A percentile compares a stretch with the other conserved stretches of the same genome.
phyloP scores from a whole-genome alignment of 73 alveolate species.

The Blepharisma japonicum region DNA sequence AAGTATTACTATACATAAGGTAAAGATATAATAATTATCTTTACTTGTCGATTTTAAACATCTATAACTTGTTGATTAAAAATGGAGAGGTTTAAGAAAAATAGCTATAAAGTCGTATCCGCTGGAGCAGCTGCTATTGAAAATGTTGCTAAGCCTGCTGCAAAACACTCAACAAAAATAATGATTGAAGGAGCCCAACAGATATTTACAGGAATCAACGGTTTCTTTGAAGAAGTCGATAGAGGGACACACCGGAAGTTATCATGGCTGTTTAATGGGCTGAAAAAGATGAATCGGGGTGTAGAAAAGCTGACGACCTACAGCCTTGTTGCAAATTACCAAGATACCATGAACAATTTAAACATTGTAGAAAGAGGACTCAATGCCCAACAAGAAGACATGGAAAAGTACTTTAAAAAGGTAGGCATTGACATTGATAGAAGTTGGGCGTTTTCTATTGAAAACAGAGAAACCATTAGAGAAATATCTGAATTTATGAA shows the following conservation, averaged over 20 bases:
- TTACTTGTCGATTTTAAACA: no score
- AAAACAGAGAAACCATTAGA: slow-evolving; percentile 6
- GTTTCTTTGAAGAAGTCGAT: not conserved
- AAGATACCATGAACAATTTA: slow-evolving; percentile 1
- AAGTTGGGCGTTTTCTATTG: slow-evolving; percentile 13
- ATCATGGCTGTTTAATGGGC: slow-evolving; percentile 10
- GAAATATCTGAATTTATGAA: not conserved
- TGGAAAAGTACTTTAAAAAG: not conserved
- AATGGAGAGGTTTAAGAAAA: not conserved
- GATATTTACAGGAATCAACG: not conserved
- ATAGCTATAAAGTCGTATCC: slow-evolving; percentile 17
- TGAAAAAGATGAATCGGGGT: slow-evolving; percentile 17
- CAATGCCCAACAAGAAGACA: not conserved
- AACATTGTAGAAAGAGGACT: slow-evolving; percentile 15
- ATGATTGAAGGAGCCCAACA: slow-evolving; percentile 17
- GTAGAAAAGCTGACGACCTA: not conserved
- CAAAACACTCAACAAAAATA: not conserved
- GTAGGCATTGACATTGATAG: not conserved
- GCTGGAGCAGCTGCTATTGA: slow-evolving; percentile 24
- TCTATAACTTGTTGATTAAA: no score
- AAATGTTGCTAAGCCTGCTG: slow-evolving; percentile 20
- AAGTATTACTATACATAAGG: no score
- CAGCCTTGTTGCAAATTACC: not conserved
- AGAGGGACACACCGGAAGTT: not conserved
- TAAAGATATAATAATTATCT: no score